phyloP scores from a whole-genome alignment of 495 filamentous ascomycete genomes.

The Penicillium antarcticum region DNA sequence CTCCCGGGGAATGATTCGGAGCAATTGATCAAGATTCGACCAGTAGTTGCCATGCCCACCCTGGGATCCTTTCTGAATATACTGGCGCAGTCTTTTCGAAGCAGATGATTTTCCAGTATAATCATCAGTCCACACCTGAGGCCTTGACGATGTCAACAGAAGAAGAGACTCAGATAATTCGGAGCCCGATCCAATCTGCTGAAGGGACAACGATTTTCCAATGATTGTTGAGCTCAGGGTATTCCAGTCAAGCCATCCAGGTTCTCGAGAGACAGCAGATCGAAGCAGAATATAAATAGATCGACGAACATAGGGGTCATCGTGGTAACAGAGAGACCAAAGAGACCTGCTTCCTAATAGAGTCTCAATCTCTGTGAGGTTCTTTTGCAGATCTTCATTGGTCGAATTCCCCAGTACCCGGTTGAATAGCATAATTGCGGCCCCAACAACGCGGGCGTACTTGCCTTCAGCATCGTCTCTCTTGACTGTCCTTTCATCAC shows the following conservation, averaged over 20 bases:
- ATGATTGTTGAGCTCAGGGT: conserved; percentile 68
- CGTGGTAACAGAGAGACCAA: conserved; percentile 68
- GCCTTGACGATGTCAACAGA: conserved; percentile 56
- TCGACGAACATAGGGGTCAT: conserved; percentile 70
- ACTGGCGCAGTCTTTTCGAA: conserved; percentile 59
- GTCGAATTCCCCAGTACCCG: conserved; percentile 45
- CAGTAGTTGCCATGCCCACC: conserved; percentile 67
- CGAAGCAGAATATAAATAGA: conserved; percentile 65
- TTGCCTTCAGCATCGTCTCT: conserved; percentile 82
- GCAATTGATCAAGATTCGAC: conserved; percentile 57
- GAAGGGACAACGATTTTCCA: conserved; percentile 60
- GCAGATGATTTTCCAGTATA: conserved; percentile 66
- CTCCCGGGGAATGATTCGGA: conserved; percentile 55
- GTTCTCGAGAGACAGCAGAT: conserved; percentile 54
- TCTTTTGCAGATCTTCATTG: conserved; percentile 49
- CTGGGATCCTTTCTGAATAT: conserved; percentile 83
- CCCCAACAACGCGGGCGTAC: conserved; percentile 73
- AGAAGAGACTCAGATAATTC: conserved; percentile 64
- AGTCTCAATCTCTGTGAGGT: conserved; percentile 42
- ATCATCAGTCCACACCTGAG: conserved; percentile 71
- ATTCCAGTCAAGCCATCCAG: conserved; percentile 54
- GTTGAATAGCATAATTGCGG: conserved; percentile 46
- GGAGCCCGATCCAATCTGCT: conserved; percentile 69
- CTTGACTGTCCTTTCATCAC: conserved; percentile 80
- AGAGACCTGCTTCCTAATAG: conserved; percentile 65